phyloP scores from a whole-genome alignment of 2,329 filamentous ascomycete species.

The Sclerotiophoma versabilis region DNA sequence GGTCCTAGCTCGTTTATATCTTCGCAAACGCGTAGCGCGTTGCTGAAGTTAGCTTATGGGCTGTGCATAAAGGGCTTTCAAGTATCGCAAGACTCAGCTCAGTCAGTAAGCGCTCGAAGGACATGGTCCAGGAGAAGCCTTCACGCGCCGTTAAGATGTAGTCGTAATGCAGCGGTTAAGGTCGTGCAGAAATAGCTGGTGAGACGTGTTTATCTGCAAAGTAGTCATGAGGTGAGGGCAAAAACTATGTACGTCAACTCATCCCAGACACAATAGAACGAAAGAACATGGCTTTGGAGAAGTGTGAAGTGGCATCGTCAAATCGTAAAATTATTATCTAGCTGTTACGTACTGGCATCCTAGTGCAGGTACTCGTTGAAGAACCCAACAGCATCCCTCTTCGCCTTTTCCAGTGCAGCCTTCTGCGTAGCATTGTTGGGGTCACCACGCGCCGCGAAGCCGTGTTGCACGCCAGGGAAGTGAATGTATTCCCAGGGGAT shows the following conservation, averaged over 20 bases:
- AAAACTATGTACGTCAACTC: background rate
- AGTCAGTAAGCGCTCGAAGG: background rate
- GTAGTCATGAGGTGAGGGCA: too few relatives aligned
- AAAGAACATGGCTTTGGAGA: background rate
- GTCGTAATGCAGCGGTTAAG: too few relatives aligned
- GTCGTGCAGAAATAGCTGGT: too few relatives aligned
- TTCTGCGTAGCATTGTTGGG: constrained; percentile 35
- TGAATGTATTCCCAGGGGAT: constrained; percentile 45
- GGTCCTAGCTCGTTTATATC: background rate
- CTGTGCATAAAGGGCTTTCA: background rate
- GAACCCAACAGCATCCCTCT: constrained; percentile 40
- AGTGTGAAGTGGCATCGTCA: background rate
- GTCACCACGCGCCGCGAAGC: constrained; percentile 43
- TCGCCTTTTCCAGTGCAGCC: constrained; percentile 44
- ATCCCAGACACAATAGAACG: background rate
- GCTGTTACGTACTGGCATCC: background rate
- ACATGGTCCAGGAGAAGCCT: background rate
- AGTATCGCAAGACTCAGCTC: background rate
- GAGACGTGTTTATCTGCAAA: too few relatives aligned
- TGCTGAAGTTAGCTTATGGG: background rate
- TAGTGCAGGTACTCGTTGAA: constrained; percentile 46
- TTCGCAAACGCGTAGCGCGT: background rate
- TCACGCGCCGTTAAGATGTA: too few relatives aligned
- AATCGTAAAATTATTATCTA: background rate
- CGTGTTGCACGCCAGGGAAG: constrained; percentile 43